Evolutionary conservation across 2,329 filamentous ascomycete genomes (phyloP), one percentile per base, ranked within the genome.

Genomic region (Claviceps capensis): DNA sequence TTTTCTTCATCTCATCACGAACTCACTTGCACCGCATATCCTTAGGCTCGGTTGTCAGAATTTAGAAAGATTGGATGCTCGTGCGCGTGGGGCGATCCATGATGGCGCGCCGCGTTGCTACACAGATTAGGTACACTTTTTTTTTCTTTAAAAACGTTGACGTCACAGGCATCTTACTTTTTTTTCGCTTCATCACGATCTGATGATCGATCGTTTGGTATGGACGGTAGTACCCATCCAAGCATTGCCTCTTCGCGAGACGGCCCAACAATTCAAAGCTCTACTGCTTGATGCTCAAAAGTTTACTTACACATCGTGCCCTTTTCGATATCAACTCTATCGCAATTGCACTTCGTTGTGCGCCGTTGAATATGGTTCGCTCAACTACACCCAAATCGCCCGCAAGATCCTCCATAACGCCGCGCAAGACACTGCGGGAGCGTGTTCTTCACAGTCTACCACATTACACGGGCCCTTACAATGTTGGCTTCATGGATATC

Each of bases 401-500:
- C 19, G 49, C 43, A 13, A 52, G 17, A 37, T 55, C 61, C 4
- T 60, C 62, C 4, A 56, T 62, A 5, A 58, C 55, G 13, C 65
- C 65, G 17, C 58, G 56, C 16, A 64, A 62, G 44, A 61, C 63
- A 7, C 50, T 68, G 43, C 63, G 66, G 46, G 71, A 73, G 51
- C 59, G 59, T n/a, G 58, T 72, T 47, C 62, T 72, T 40, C 68
- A 72, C 59, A 59, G 65, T 3, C 77, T 86, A 49, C 82, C 83
- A 3, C 61, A 72, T 14, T 83, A 84, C 60, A 74, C 76, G 1
- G 83, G 83, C 0, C 79, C 79, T 0, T 84, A 85, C 63, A 75
- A 75, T 55, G 83, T 88, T 42, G 83, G 83, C 26, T 84, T 79
- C 13, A 73, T 85, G 62, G 82, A 86, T 58, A 70, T 83, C 52